Base-by-base conservation (phyloP, 768 basidiomycete genomes). In the Amanita molliuscula region DNA sequence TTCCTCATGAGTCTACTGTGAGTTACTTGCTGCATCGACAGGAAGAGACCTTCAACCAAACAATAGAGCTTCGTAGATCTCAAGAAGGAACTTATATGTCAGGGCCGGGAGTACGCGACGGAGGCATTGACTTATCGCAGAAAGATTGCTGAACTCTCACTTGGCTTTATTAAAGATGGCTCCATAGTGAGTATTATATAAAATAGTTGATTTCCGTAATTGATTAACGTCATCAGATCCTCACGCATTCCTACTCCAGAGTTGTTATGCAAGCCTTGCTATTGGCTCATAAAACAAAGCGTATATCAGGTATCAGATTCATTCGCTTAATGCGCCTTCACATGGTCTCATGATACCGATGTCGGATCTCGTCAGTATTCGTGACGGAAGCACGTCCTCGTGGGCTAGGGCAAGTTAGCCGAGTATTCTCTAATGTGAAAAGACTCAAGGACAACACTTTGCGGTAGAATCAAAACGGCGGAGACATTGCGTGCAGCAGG, bases 201-300 rank as follows among this genome's bases (percentile, higher is more conserved):
- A 38, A 44, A 48, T 40, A 18, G 48, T 42, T 44, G 28, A 38
- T 47, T 41, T 25, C 23, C 34, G 16, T 54, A 21, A 40, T 29
- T 52, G 33, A 49, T 28, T 47, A 47, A n/a, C 55, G 31, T 55
- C 51, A 62, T 52, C 62, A 97, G 90, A 93, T 99, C 61, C 77
- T 99, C 51, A 97, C 93, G 2, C 96, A 99, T 67, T 92, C 91
- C 29, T 94, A 94, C 70, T 97, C 93, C 21, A 77, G 96, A 59
- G 93, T 97, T 40, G 95, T 99, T 49, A 84, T 94, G 71, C 83
- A 91, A 66, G 87, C 94, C 31, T 76, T 99, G 47, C 75, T 97
- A 41, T 79, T 85, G 51, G 94, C 96, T 15, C 91, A 95, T 64
- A 75, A 84, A 61, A 81, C 78, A 63, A 97, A 98, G 71, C 79